Conservation (phyloP, 768 basidiomycete species). For the Cystofilobasidium ferigula region DNA sequence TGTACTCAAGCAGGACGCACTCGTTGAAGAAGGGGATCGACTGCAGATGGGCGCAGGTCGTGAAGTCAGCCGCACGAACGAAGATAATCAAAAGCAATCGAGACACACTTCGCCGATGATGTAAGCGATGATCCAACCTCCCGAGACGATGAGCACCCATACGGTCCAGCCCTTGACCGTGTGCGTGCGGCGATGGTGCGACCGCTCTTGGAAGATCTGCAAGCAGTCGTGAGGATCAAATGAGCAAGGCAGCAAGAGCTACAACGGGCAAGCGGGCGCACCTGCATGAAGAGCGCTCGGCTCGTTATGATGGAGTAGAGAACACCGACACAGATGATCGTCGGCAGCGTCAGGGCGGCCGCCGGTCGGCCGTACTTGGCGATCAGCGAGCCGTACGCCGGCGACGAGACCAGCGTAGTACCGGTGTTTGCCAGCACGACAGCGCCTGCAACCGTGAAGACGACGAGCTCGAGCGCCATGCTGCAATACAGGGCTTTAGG, state of each 20-base stretch:
- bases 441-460: conserved; percentile 30
- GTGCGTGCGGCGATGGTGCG: conserved; percentile 28
- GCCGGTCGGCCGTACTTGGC: conserved; percentile 26
- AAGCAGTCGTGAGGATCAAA: too few species aligned
- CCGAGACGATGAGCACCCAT: conserved; percentile 29
- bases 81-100: too few species aligned
- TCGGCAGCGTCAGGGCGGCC: conserved; percentile 29
- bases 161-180: conserved; percentile 29
- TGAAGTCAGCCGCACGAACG: too few species aligned
- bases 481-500: conserved; percentile 31
- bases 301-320: conserved; percentile 27
- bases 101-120: too few species aligned
- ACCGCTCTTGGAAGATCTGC: conserved; percentile 30
- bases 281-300: conserved; percentile 31
- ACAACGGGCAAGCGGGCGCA: too few species aligned
- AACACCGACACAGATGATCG: conserved; percentile 30
- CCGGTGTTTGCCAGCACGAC: conserved; percentile 29
- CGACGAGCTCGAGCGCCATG: conserved; percentile 29
- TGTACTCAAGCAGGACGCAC: too few species aligned
- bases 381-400: conserved; percentile 30
- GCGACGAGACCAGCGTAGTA: conserved; percentile 22
- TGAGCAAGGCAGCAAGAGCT: too few species aligned
- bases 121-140: conserved; percentile 31
- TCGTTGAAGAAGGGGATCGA: conserved; percentile 30
- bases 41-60: background rate